Conservation (phyloP, 208 protist species). For the Acanthamoeba quina region DNA sequence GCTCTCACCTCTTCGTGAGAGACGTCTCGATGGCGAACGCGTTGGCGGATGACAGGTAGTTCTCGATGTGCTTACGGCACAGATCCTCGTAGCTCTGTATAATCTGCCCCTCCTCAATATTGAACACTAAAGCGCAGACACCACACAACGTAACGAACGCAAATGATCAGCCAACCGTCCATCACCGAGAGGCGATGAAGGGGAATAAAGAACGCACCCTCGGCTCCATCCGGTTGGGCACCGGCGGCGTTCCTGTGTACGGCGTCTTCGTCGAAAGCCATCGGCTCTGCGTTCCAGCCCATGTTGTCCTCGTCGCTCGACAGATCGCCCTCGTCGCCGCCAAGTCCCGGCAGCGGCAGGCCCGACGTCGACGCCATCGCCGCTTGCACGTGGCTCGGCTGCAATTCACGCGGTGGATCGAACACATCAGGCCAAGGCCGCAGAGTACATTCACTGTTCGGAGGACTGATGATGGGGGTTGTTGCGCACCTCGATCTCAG, state of each 20-base stretch:
- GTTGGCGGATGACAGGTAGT: constrained; percentile 76
- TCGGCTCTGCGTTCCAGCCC: constrained; percentile 66
- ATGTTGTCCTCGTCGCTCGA: constrained; percentile 55
- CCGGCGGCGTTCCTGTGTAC: constrained; percentile 5
- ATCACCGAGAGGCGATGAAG: background rate
- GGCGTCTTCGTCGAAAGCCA: constrained; percentile 68
- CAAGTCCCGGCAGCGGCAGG: constrained; percentile 19
- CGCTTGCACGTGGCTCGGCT: constrained; percentile 52
- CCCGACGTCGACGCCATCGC: constrained; percentile 45
- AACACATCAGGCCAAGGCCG: background rate
- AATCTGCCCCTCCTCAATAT: background rate
- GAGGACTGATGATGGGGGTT: background rate
- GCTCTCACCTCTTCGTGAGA: background rate
- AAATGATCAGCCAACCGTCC: background rate
- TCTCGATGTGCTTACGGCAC: constrained; percentile 76
- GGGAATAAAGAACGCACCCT: background rate
- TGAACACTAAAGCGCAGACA: background rate
- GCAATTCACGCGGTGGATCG: background rate
- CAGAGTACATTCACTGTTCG: background rate
- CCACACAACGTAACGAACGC: background rate
- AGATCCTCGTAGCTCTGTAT: constrained; percentile 77
- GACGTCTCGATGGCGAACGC: constrained; percentile 65
- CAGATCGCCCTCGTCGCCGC: constrained; percentile 11
- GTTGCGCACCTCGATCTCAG: constrained; percentile 6
- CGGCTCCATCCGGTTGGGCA: background rate